phyloP scores from a whole-genome alignment of 2,329 filamentous ascomycete species.

The Pseudogymnoascus sp. region DNA sequence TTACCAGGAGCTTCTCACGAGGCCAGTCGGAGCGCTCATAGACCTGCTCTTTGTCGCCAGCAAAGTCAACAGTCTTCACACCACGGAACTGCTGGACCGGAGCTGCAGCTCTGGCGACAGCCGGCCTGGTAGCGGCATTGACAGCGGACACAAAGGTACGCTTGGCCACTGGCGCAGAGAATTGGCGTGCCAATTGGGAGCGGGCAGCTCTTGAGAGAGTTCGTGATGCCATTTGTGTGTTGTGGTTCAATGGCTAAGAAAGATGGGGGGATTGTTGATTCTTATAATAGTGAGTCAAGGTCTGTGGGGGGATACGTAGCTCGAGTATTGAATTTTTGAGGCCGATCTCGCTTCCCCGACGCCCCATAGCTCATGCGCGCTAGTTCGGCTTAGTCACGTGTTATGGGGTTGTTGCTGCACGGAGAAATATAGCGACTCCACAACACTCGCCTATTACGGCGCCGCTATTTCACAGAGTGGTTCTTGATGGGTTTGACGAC shows the following conservation, averaged over 20 bases:
- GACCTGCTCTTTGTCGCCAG: slow-evolving; percentile 87
- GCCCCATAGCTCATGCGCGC: neutral
- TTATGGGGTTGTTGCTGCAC: neutral
- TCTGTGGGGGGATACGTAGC: slow-evolving; percentile 1
- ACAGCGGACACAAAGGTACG: slow-evolving; percentile 56
- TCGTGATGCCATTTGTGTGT: slow-evolving; percentile 66
- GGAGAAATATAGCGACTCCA: neutral
- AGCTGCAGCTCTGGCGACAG: slow-evolving; percentile 41
- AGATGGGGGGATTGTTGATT: slow-evolving; percentile 23
- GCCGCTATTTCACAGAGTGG: neutral
- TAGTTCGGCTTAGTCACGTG: slow-evolving; percentile 1
- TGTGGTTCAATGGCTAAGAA: slow-evolving; percentile 15
- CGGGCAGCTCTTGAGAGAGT: slow-evolving; percentile 62
- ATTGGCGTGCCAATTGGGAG: slow-evolving; percentile 55
- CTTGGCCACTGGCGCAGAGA: slow-evolving; percentile 51
- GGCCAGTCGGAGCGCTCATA: slow-evolving; percentile 99
- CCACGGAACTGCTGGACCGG: slow-evolving; percentile 59
- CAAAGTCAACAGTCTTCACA: slow-evolving; percentile 98
- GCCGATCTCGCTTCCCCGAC: slow-evolving; percentile 9
- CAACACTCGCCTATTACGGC: neutral
- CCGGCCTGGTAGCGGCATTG: slow-evolving; percentile 47
- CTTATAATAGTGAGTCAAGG: slow-evolving; percentile 19
- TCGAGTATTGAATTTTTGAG: slow-evolving; percentile 5
- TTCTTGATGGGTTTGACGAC: neutral
- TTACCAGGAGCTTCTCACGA: slow-evolving; percentile 90